Evolutionary conservation across 148 eudicot species (phyloP), one percentile per base, ranked within the genome.

Genomic region (Vaccinium vitisidaea): DNA sequence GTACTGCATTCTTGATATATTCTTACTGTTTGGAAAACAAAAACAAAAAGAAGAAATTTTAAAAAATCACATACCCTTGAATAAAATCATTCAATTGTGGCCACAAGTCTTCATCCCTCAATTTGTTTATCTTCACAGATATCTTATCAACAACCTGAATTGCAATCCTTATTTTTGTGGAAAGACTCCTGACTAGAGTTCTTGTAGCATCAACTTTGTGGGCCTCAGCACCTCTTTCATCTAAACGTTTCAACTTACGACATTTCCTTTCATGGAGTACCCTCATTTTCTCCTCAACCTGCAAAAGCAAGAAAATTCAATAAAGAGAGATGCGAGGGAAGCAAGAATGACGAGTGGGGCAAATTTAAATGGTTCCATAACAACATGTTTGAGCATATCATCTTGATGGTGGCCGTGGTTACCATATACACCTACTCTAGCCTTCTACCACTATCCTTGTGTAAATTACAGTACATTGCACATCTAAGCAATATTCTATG

Each of bases 241-340:
- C 93, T 85, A 95, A 73, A 36, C 87, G 92, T 85, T 89, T 92
- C 82, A 94, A 88, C 89, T 83, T 97, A 2, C 59, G 84, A 83
- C 86, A 43, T 89, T 95, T 97, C 54, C 89, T 91, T 81, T 97
- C 99, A 86, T 95, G 98, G 0, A 82, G 81, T 77, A 97, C 90
- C 88, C 99, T 91, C 98, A 95, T 92, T 86, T 95, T 95, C 86
- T 97, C 99, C 90, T 97, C 99, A 83, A 88, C 90, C 99, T 97
- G 89, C 56, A 84, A 75, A 80, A 76, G 21, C 14, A 84, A 19
- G 65, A 82, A 65, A 80, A 77, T 52, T 6, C 19, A 73, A 54
- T n/a, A 59, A 80, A 23, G 9, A 25, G 25, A 32, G 18, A 79
- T 56, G 52, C 8, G 21, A 58, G 30, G 53, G 18, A 61, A 21